A percentile compares a stretch with the other conserved stretches of the same genome.
phyloP scores from a whole-genome alignment of 1,284 basidiomycete species.

The Fomitopsis palustris region DNA sequence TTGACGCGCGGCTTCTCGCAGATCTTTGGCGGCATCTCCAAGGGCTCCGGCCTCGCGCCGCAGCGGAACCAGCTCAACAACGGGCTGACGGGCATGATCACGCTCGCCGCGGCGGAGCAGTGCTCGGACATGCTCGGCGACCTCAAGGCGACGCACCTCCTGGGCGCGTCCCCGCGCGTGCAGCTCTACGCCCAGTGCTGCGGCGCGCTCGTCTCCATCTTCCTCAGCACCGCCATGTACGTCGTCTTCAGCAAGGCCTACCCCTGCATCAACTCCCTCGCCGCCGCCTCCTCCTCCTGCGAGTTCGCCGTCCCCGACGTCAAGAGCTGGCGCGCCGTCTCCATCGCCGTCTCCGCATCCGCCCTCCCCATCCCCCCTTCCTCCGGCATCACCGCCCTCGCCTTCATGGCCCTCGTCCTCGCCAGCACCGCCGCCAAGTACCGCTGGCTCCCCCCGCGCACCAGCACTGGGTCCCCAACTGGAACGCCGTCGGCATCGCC shows the following conservation, averaged over 20 bases:
- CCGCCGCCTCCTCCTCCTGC: slow-evolving; percentile 22
- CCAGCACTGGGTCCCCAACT: slow-evolving; percentile 4
- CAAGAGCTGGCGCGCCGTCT: slow-evolving; percentile 62
- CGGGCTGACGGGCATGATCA: slow-evolving; percentile 55
- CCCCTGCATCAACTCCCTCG: slow-evolving; percentile 51
- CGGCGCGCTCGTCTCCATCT: slow-evolving; percentile 56
- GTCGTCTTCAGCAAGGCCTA: slow-evolving; percentile 62
- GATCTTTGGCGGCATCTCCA: slow-evolving; percentile 57
- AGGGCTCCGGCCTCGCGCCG: slow-evolving; percentile 36
- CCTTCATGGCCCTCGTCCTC: slow-evolving; percentile 32
- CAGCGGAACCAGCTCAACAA: slow-evolving; percentile 50
- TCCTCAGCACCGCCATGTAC: slow-evolving; percentile 55
- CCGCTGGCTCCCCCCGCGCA: slow-evolving; percentile 11
- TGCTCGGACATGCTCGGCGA: slow-evolving; percentile 63
- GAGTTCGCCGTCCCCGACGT: slow-evolving; percentile 47
- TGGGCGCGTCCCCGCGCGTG: slow-evolving; percentile 63
- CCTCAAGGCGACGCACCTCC: slow-evolving; percentile 67
- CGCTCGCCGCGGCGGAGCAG: slow-evolving; percentile 56
- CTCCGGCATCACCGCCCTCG: slow-evolving; percentile 61
- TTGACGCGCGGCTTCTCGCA: slow-evolving; percentile 30
- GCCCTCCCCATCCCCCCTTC: slow-evolving; percentile 49
- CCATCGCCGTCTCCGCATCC: slow-evolving; percentile 48
- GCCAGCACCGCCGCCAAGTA: slow-evolving; percentile 17
- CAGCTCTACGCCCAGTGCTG: slow-evolving; percentile 62
- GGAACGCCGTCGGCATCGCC: slow-evolving; percentile 21